Conservation (phyloP, 208 protist species). For the Acanthamoeba healyi region DNA sequence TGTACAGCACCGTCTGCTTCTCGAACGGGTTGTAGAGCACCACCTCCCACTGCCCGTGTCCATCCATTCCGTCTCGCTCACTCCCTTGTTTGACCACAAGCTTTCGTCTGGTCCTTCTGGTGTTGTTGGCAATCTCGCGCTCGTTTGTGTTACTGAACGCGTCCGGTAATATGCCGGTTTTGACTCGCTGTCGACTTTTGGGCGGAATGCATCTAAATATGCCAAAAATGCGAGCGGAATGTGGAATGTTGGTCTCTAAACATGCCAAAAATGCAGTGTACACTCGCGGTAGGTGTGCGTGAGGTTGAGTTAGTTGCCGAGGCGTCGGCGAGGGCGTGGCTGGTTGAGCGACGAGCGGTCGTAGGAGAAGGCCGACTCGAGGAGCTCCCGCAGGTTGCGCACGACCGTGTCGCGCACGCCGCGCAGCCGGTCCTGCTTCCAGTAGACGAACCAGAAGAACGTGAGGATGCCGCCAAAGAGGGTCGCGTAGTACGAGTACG, state of each 20-base stretch:
- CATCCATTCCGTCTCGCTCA: neutral
- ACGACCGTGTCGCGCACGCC: neutral
- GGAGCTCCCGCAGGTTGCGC: neutral
- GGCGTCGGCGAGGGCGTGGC: neutral
- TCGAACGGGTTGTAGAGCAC: conserved; percentile 34
- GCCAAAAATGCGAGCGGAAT: too few species aligned
- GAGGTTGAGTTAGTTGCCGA: too few species aligned
- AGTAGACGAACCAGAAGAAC: conserved; percentile 5
- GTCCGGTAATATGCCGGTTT: too few species aligned
- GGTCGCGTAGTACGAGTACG: neutral
- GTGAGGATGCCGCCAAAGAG: neutral
- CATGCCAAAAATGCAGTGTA: too few species aligned
- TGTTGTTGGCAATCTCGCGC: too few species aligned
- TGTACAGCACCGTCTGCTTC: conserved; percentile 65
- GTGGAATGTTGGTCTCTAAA: too few species aligned
- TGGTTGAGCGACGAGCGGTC: neutral
- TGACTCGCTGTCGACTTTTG: too few species aligned
- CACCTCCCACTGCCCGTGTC: conserved; percentile 29
- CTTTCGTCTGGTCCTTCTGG: too few species aligned
- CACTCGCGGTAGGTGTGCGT: too few species aligned
- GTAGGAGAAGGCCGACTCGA: neutral
- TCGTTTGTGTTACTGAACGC: too few species aligned
- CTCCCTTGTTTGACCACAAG: too few species aligned
- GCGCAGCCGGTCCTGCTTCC: neutral
- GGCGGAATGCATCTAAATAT: too few species aligned